Conservation (phyloP, 2,329 filamentous ascomycete species). For the Berkeleyomyces rouxiae region DNA sequence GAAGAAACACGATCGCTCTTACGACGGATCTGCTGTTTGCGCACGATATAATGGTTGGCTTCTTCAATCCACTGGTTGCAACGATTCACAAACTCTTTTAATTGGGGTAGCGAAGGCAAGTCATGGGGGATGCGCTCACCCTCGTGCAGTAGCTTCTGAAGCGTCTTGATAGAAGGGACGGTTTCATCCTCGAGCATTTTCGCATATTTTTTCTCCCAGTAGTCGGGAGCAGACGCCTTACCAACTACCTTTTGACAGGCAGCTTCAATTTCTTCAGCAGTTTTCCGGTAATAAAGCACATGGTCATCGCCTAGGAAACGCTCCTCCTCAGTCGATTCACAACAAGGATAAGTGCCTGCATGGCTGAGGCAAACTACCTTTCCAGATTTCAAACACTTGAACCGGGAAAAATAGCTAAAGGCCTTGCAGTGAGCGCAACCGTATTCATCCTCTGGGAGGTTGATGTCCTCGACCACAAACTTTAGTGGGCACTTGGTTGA, state of each 20-base stretch:
- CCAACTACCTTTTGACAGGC: constrained; percentile 65
- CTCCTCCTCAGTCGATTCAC: constrained; percentile 47
- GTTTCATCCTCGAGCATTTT: constrained; percentile 69
- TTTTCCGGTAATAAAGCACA: constrained; percentile 58
- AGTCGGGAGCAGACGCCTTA: constrained; percentile 69
- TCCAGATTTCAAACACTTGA: constrained; percentile 65
- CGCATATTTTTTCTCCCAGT: constrained; percentile 82
- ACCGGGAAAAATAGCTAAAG: constrained; percentile 80
- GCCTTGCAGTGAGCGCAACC: constrained; percentile 85
- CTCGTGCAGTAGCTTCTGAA: constrained; percentile 73
- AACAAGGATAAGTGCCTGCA: constrained; percentile 67
- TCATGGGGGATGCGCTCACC: constrained; percentile 93
- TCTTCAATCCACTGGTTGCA: constrained; percentile 98
- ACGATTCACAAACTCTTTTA: constrained; percentile 81
- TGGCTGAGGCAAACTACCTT: constrained; percentile 74
- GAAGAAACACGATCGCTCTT: constrained; percentile 84
- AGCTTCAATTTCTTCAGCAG: constrained; percentile 49
- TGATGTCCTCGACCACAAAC: constrained; percentile 51
- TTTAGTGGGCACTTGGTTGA: constrained; percentile 37
- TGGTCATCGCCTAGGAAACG: constrained; percentile 57
- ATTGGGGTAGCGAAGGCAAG: constrained; percentile 61
- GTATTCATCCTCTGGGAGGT: constrained; percentile 80
- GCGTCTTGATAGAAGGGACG: constrained; percentile 67
- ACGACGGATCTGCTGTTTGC: constrained; percentile 91
- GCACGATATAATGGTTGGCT: constrained; percentile 86